phyloP scores from a whole-genome alignment of 1,284 basidiomycete genomes.

The Rugosomyces carneus region DNA sequence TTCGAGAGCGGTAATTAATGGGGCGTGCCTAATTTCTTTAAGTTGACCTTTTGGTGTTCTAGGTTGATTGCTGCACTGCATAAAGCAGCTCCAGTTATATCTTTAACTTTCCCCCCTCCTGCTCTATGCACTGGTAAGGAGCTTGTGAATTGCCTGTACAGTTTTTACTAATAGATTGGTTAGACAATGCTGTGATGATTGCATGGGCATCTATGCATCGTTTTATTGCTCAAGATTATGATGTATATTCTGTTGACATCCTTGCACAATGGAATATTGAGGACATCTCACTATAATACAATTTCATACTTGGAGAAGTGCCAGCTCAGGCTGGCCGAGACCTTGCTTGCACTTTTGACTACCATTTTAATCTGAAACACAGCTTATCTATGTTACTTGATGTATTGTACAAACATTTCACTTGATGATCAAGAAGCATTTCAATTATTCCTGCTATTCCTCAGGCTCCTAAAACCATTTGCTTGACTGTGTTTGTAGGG shows the following conservation, averaged over 20 bases:
- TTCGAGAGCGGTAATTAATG: constrained; percentile 53
- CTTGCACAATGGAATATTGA: constrained; percentile 70
- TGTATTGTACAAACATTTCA: too few species aligned
- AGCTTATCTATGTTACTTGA: too few species aligned
- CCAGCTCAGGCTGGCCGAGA: too few species aligned
- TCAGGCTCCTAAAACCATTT: too few species aligned
- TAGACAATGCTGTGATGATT: constrained; percentile 96
- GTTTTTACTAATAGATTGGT: not conserved
- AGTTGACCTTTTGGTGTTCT: not conserved
- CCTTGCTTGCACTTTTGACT: too few species aligned
- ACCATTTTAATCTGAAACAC: too few species aligned
- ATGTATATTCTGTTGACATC: constrained; percentile 56
- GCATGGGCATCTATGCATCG: constrained; percentile 84
- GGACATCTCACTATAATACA: constrained; percentile 28
- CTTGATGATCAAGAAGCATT: too few species aligned
- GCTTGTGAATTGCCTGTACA: not conserved
- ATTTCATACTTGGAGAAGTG: too few species aligned
- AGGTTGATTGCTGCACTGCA: constrained; percentile 13
- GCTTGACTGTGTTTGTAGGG: too few species aligned
- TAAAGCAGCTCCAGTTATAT: constrained; percentile 23
- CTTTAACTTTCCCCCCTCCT: constrained; percentile 63
- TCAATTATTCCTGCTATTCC: too few species aligned
- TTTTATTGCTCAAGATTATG: constrained; percentile 60
- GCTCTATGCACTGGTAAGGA: constrained; percentile 73
- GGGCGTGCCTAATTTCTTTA: not conserved